These are phyloP conservation scores for Trichoderma lentiforme DNA, from an alignment of 2,329 filamentous ascomycete species.

Conservation along the genomic window DNA sequence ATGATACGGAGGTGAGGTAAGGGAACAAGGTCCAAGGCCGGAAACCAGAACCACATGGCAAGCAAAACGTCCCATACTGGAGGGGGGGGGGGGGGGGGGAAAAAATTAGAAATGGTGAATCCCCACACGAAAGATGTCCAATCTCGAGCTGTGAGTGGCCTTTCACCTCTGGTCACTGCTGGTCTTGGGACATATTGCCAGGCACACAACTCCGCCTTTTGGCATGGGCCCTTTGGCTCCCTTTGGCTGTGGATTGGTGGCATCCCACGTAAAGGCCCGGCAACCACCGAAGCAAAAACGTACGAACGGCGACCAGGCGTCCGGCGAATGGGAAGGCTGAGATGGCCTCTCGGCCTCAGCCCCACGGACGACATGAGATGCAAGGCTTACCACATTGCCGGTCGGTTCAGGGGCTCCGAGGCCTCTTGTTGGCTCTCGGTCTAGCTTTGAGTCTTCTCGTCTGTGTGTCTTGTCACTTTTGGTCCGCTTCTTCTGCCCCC, in stretches of 20 bases:
- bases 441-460: not conserved
- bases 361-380: slow-evolving; percentile 15
- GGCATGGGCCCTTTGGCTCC: not conserved
- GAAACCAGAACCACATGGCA: slow-evolving; percentile 14
- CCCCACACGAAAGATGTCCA: slow-evolving; percentile 16
- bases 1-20: slow-evolving; percentile 6
- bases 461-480: not conserved
- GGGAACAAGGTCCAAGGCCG: not conserved
- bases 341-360: slow-evolving; percentile 16
- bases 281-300: slow-evolving; percentile 14
- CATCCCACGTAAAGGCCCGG: slow-evolving; percentile 3
- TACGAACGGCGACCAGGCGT: slow-evolving; percentile 6
- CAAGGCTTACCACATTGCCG: slow-evolving; percentile 16
- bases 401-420: slow-evolving; percentile 19
- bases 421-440: slow-evolving; percentile 4
- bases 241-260: slow-evolving; percentile 8
- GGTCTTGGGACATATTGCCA: not conserved
- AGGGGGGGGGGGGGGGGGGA: not conserved
- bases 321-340: slow-evolving; percentile 18
- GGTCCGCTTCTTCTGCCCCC: not conserved
- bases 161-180: not conserved
- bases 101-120: not conserved
- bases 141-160: slow-evolving; percentile 8
- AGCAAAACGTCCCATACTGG: slow-evolving; percentile 5
- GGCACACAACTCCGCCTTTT: slow-evolving; percentile 15